These are phyloP conservation scores for Kandelia obovata DNA, from an alignment of 345 rosid genomes.

Conservation along the genomic window DNA sequence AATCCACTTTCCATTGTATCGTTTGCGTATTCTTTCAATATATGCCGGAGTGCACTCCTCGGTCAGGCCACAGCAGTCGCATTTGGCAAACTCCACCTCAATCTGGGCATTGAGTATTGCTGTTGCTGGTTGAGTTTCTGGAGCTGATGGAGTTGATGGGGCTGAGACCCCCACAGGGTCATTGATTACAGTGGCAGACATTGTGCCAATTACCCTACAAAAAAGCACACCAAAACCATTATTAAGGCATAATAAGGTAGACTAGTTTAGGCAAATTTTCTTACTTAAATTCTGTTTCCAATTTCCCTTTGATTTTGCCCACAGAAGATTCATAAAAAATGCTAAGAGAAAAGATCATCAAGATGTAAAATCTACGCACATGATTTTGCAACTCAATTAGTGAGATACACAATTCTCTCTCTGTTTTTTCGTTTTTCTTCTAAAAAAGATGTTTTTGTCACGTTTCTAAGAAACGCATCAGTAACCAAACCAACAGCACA, in stretches of 20 bases:
- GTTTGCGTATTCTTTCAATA: slow-evolving; percentile 54
- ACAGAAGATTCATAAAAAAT: no score
- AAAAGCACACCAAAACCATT: background rate
- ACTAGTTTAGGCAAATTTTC: background rate
- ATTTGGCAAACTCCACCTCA: slow-evolving; percentile 61
- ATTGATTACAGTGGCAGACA: slow-evolving; percentile 63
- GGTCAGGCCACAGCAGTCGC: slow-evolving; percentile 85
- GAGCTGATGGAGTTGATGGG: slow-evolving; percentile 37
- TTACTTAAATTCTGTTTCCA: no score
- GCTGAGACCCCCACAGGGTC: slow-evolving; percentile 50
- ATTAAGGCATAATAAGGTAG: background rate
- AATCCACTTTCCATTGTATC: slow-evolving; percentile 80
- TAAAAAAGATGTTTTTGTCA: no score
- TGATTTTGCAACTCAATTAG: background rate
- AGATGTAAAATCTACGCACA: background rate
- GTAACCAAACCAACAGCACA: background rate
- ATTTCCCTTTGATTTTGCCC: no score
- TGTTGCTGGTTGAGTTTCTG: slow-evolving; percentile 42
- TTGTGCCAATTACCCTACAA: slow-evolving; percentile 39
- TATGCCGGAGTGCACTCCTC: slow-evolving; percentile 93
- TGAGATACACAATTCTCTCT: background rate
- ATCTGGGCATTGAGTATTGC: slow-evolving; percentile 32
- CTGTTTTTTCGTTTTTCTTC: background rate
- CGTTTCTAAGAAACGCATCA: no score
- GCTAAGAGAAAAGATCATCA: no score